Evolutionary conservation across 2,329 filamentous ascomycete species (phyloP).

Genomic region (Colletotrichum sojae): DNA sequence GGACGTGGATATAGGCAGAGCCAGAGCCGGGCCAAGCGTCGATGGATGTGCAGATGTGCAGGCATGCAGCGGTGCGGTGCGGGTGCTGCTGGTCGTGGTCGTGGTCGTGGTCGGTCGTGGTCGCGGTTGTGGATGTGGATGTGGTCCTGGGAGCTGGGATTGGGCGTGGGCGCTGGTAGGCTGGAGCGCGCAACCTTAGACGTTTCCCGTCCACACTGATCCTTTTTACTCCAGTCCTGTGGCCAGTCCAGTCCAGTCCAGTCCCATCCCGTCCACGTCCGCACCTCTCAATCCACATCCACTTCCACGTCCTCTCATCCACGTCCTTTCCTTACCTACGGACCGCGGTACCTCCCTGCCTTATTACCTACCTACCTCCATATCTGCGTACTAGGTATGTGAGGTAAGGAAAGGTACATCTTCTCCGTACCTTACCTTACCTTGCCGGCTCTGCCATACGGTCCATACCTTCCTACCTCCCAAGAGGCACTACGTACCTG

Average conservation of each 20-base stretch:
- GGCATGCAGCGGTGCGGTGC: conserved; percentile 10
- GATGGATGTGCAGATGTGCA: conserved; percentile 8
- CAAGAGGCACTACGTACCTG: background rate
- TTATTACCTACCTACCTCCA: no score
- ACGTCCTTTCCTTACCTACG: background rate
- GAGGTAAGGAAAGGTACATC: no score
- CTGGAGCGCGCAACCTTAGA: conserved; percentile 13
- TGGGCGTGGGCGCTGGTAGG: background rate
- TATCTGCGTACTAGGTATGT: no score
- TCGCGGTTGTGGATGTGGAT: background rate
- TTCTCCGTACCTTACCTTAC: conserved; percentile 11
- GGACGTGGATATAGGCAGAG: conserved; percentile 2
- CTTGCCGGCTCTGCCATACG: background rate
- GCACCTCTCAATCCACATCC: background rate
- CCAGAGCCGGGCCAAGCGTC: conserved; percentile 1
- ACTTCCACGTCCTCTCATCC: background rate
- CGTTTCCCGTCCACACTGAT: conserved; percentile 31
- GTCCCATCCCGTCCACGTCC: conserved; percentile 1
- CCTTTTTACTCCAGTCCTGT: no score
- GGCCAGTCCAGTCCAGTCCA: conserved; percentile 9
- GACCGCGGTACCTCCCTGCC: no score
- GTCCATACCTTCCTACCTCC: background rate
- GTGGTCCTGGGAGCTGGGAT: conserved; percentile 25
- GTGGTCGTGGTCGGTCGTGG: conserved; percentile 15
- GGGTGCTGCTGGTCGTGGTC: conserved; percentile 13